phyloP scores from a whole-genome alignment of 192 early-diverging fungal genomes.

The Geranomyces variabilis region DNA sequence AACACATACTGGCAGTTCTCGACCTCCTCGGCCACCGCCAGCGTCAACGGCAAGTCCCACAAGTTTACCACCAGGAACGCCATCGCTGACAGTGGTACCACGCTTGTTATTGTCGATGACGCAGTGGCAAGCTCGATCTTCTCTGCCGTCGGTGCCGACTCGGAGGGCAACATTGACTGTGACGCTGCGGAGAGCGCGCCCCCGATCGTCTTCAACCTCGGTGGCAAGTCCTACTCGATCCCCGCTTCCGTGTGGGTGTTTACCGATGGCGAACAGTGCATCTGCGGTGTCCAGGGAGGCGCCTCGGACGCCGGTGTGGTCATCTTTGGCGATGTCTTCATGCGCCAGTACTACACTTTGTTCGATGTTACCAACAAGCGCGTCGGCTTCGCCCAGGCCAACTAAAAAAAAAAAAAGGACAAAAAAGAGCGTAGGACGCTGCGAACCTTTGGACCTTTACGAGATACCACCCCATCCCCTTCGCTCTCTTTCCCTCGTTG shows the following conservation, averaged over 20 bases:
- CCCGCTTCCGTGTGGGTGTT: constrained; percentile 41
- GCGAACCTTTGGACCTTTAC: too few species aligned
- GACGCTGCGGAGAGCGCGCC: constrained; percentile 20
- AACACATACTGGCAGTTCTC: constrained; percentile 39
- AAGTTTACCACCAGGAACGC: constrained; percentile 6
- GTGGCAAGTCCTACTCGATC: constrained; percentile 33
- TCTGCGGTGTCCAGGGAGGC: constrained; percentile 38
- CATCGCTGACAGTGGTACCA: constrained; percentile 48
- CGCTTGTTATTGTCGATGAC: constrained; percentile 27
- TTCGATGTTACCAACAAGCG: constrained; percentile 50
- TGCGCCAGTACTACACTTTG: constrained; percentile 55
- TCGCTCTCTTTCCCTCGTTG: too few species aligned
- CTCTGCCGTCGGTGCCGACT: constrained; percentile 41
- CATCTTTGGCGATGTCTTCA: constrained; percentile 60
- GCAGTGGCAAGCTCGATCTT: constrained; percentile 31
- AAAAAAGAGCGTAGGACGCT: too few species aligned
- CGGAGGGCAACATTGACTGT: constrained; percentile 40
- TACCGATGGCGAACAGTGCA: constrained; percentile 29
- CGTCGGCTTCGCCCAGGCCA: constrained; percentile 47
- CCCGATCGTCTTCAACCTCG: constrained; percentile 36
- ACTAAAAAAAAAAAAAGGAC: not conserved
- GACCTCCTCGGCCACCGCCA: constrained; percentile 21
- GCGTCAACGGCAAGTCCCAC: constrained; percentile 11
- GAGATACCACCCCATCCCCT: too few species aligned
- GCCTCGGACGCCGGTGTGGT: constrained; percentile 33